Evolutionary conservation across 305 asterid species (phyloP).

Genomic region (Solanum hybrid): DNA sequence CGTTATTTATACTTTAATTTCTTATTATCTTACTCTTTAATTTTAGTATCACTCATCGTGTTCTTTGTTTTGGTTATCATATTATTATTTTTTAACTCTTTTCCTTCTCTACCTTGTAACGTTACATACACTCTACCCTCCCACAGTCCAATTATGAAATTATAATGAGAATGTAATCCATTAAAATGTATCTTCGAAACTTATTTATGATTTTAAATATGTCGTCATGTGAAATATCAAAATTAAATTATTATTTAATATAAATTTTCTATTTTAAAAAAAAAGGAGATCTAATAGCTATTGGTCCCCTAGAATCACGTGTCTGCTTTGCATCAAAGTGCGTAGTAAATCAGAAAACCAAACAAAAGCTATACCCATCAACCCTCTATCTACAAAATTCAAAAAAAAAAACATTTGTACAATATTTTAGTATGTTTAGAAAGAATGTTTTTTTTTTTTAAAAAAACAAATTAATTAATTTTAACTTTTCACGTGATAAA

Average conservation of each 20-base stretch:
- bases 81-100: too few species aligned
- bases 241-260: too few species aligned
- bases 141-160: neutral
- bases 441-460: too few species aligned
- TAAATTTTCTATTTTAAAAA: too few species aligned
- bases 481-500: too few species aligned
- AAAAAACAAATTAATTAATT: too few species aligned
- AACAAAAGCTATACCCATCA: neutral
- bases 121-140: neutral
- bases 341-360: neutral
- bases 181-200: too few species aligned
- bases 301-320: conserved; percentile 1
- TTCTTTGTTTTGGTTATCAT: neutral
- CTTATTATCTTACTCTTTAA: neutral
- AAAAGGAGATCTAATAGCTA: too few species aligned
- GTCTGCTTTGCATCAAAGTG: conserved; percentile 4
- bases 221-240: neutral
- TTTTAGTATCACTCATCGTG: neutral
- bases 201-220: too few species aligned
- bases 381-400: neutral
- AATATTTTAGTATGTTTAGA: neutral
- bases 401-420: too few species aligned
- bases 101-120: too few species aligned
- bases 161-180: neutral
- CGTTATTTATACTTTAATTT: neutral